Conservation (phyloP, 805 yeast species). For the Kodamaea sagamina region DNA sequence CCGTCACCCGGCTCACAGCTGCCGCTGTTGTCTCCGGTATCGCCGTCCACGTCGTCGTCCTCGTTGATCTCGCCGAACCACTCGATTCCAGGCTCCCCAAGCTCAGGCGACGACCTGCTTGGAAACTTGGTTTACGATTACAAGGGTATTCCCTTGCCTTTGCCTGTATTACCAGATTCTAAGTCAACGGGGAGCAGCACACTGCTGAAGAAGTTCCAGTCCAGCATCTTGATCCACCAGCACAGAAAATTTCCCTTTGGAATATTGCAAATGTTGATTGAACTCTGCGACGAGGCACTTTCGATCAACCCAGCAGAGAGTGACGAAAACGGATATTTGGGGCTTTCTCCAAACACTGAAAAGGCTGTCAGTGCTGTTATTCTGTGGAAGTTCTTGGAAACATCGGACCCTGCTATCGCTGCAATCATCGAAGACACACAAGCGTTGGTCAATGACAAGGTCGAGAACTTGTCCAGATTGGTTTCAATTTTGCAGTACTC, state of each 20-base stretch:
- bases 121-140: conserved; percentile 44
- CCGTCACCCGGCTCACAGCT: conserved; percentile 22
- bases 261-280: conserved; percentile 55
- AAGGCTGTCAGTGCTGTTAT: conserved; percentile 51
- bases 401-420: conserved; percentile 66
- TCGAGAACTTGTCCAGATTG: conserved; percentile 67
- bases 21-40: conserved; percentile 18
- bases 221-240: conserved; percentile 39
- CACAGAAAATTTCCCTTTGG: conserved; percentile 63
- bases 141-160: conserved; percentile 57
- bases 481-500: conserved; percentile 75
- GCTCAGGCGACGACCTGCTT: conserved; percentile 13
- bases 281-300: conserved; percentile 74
- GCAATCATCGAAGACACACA: conserved; percentile 69
- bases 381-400: conserved; percentile 47
- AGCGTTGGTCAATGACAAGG: conserved; percentile 57
- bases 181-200: conserved; percentile 24
- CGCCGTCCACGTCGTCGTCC: conserved; percentile 16
- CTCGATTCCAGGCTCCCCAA: conserved; percentile 12
- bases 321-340: conserved; percentile 35
- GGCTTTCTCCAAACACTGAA: conserved; percentile 61
- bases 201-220: conserved; percentile 19
- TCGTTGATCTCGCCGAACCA: conserved; percentile 3
- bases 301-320: conserved; percentile 60
- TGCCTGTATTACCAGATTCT: conserved; percentile 7